Conservation (phyloP, 768 basidiomycete species). For the Scleroderma bovista region DNA sequence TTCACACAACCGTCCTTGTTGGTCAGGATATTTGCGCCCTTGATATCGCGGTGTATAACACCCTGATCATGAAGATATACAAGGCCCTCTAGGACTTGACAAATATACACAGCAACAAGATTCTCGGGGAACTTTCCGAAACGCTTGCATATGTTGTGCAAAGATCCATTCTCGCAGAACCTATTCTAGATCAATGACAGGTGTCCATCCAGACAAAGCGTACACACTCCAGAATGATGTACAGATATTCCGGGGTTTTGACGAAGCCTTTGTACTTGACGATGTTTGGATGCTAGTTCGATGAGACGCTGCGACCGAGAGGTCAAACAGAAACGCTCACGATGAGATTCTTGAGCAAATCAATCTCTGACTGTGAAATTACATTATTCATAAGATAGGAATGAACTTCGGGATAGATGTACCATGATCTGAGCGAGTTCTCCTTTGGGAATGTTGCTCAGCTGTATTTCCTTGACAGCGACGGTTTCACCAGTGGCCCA, state of each 20-base stretch:
- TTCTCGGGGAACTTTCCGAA: constrained; percentile 99
- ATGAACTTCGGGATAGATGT: constrained; percentile 15
- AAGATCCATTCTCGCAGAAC: constrained; percentile 97
- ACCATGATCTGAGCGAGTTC: constrained; percentile 99
- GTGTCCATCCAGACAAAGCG: background rate
- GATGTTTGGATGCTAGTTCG: constrained; percentile 82
- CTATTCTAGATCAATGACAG: constrained; percentile 25
- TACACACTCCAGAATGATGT: constrained; percentile 91
- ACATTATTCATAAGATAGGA: constrained; percentile 4
- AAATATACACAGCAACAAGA: constrained; percentile 94
- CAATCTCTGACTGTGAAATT: constrained; percentile 79
- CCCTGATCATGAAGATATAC: constrained; percentile 98
- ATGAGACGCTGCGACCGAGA: constrained; percentile 9
- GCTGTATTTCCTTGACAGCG: constrained; percentile 95
- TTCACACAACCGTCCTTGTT: constrained; percentile 99
- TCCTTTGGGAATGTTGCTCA: constrained; percentile 88
- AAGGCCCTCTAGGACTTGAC: constrained; percentile 91
- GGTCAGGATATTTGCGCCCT: constrained; percentile 97
- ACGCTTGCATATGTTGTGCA: constrained; percentile 91
- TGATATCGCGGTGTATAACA: constrained; percentile 98
- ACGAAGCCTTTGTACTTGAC: constrained; percentile 99
- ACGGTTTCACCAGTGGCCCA: constrained; percentile 98
- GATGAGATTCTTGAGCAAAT: constrained; percentile 93
- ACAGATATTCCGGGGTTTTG: constrained; percentile 88
- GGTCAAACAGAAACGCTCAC: constrained; percentile 38